These are phyloP conservation scores for Fusarium sp. DNA, from an alignment of 2,329 filamentous ascomycete genomes.

Conservation along the genomic window DNA sequence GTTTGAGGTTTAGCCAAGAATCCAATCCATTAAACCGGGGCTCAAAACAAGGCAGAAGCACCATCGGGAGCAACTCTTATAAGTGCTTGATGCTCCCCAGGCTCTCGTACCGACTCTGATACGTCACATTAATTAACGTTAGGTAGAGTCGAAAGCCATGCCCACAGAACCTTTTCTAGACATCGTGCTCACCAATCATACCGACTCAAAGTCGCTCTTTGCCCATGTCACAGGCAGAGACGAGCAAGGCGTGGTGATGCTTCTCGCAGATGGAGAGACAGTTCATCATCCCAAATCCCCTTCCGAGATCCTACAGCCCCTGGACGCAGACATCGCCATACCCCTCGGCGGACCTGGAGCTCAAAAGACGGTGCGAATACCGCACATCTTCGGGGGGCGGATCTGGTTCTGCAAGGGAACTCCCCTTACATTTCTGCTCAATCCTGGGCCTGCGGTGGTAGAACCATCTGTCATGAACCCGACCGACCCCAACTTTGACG, in stretches of 20 bases:
- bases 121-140: neutral
- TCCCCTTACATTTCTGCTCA: constrained; percentile 75
- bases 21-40: constrained; percentile 32
- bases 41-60: constrained; percentile 31
- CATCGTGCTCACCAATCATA: constrained; percentile 74
- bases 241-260: constrained; percentile 69
- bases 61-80: neutral
- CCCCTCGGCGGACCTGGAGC: constrained; percentile 70
- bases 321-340: constrained; percentile 72
- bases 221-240: constrained; percentile 77
- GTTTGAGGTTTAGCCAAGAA: constrained; percentile 11
- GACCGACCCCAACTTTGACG: constrained; percentile 70
- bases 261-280: constrained; percentile 74
- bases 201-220: constrained; percentile 66
- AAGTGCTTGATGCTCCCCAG: neutral
- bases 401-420: constrained; percentile 76
- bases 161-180: constrained; percentile 58
- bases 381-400: constrained; percentile 76
- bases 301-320: constrained; percentile 59
- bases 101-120: neutral
- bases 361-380: constrained; percentile 71
- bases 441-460: constrained; percentile 78
- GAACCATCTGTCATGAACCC: constrained; percentile 79
- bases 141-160: constrained; percentile 19
- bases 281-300: constrained; percentile 74